Base-by-base conservation (phyloP, 345 rosid species). In the Physaria fendleri region DNA sequence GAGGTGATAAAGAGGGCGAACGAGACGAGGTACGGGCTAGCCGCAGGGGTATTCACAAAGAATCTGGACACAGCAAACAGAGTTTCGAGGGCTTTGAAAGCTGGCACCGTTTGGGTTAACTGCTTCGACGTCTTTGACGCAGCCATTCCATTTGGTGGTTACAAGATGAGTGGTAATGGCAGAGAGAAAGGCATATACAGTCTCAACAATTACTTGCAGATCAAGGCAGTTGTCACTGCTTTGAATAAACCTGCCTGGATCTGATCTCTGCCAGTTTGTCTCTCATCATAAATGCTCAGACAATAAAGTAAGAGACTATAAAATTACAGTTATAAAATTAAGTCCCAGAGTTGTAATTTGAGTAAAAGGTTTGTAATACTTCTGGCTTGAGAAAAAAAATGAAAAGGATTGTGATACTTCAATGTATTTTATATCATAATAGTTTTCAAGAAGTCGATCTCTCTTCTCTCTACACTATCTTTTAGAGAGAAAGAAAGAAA, bases 151-250 rank as follows among this genome's bases (percentile, higher is more conserved):
- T 89, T 87, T 5, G 99, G 99, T 12, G 99, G 99, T 16, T 93
- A 80, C 81, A 93, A 86, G 80, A 89, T 87, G 99, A 93, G 99
- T 34, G 99, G 99, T 6, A 75, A 71, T 0, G 99, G 99, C 4
- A 71, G 99, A 73, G 99, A 93, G 74, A 93, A 93, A 72, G 97
- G 99, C 1, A 78, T 93, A 16, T 87, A 93, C 82, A 81, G 99
- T 77, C 87, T 93, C 8, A 64, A 61, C 22, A 81, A 77, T 74
- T 93, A 93, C 79, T 80, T 89, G 87, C 99, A 93, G 71, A 85
- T 93, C 51, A 93, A 93, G 76, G 90, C 99, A 28, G 79, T 93
- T 4, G 95, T 93, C n/a, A 76, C 83, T 46, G 79, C 99, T 17
- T 61, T 93, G 71, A 71, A 56, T 52, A 83, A 78, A 54, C 94